A percentile compares a stretch with the other conserved stretches of the same genome.
These are phyloP conservation scores for Colletotrichum kahawae DNA, from an alignment of 2,329 filamentous ascomycete species.

Conservation along the genomic window DNA sequence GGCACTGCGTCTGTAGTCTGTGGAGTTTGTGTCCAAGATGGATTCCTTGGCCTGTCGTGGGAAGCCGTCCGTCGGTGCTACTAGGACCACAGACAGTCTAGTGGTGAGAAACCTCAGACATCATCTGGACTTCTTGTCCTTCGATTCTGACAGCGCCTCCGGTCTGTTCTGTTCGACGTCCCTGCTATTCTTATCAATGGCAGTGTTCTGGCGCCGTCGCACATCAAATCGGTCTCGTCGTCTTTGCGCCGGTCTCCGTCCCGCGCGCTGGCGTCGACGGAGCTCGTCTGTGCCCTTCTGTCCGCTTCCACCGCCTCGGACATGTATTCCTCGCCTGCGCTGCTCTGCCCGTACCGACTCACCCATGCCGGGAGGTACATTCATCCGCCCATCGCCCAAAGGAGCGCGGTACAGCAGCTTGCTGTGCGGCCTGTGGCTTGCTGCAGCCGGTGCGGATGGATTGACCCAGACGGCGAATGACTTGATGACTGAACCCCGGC, in stretches of 20 bases:
- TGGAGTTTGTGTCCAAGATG: neutral
- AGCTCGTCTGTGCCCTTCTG: constrained; percentile 15
- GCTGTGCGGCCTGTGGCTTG: neutral
- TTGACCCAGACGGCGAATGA: neutral
- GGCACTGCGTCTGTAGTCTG: neutral
- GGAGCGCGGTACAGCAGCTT: constrained; percentile 7
- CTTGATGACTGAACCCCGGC: neutral
- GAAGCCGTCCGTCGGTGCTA: neutral
- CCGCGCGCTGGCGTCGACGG: constrained; percentile 10
- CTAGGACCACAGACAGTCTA: neutral
- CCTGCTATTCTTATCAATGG: neutral
- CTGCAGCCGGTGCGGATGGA: constrained; percentile 9
- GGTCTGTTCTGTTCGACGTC: constrained; percentile 1
- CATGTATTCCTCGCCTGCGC: neutral
- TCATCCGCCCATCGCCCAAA: constrained; percentile 6
- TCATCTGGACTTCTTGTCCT: neutral
- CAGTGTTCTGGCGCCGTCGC: neutral
- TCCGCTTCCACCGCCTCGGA: constrained; percentile 18
- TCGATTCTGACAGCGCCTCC: neutral
- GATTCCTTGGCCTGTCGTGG: neutral
- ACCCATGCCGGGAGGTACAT: neutral
- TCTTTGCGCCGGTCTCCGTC: neutral
- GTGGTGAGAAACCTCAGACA: constrained; percentile 1
- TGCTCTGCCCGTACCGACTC: neutral
- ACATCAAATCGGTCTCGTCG: neutral